Base-by-base conservation (phyloP, 768 basidiomycete genomes). In the Boletus eberwhitei region DNA sequence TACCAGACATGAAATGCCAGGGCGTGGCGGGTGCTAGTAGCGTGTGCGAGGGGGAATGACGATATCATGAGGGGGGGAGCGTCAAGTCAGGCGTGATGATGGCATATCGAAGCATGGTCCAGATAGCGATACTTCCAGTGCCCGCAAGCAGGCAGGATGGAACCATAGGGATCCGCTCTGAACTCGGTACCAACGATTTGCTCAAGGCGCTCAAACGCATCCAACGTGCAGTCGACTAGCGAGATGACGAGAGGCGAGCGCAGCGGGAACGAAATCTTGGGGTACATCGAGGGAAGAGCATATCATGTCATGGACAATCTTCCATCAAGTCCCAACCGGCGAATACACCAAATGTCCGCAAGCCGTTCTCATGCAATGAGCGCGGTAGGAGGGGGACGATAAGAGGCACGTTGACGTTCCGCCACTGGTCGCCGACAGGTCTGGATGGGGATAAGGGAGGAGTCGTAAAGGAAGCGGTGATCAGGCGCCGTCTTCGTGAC, bases 401-500 rank as follows among this genome's bases (percentile, higher is more conserved):
- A 53, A 67, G 68, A 70, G 66, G 64, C 19, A 60, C 57, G 32
- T 69, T 59, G 62, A 63, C 46, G 59, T 64, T 59, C 69, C 61
- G 55, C 61, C 60, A 62, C 47, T 53, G 57, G 59, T 64, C 51
- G 52, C 58, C 39, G 51, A 46, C 48, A 53, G 48, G 58, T 60
- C 60, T 58, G 64, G 62, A 53, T 16, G 45, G 48, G 36, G 40
- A 45, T 46, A 42, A 42, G 22, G 31, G 46, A 46, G 57, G 14
- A 8, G 59, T 60, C 67, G 62, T 63, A 57, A 68, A 72, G 64
- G 60, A 61, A 61, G 70, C 76, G 74, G 64, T 77, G 79, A 79
- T 81, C 75, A 81, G 70, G 62, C 77, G 74, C 74, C 58, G 63
- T 57, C 67, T 65, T 59, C 53, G 55, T 60, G 62, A 64, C 52